Evolutionary conservation across 139 green algal genomes (phyloP).

Genomic region (Choricystis sp.): DNA sequence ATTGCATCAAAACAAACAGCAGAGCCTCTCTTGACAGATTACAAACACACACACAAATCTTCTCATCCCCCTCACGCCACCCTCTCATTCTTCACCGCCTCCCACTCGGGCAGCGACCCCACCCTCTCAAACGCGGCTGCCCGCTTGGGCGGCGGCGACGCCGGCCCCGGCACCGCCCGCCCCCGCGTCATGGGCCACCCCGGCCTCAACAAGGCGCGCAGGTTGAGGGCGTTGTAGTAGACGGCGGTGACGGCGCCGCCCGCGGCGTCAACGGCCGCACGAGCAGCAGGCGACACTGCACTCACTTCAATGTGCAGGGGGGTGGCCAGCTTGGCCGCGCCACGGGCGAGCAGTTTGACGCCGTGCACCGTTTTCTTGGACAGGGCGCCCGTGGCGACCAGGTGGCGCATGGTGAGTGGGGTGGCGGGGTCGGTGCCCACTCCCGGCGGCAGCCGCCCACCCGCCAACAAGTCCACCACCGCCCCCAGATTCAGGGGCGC

Average conservation of each 20-base stretch:
- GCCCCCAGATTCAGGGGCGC: conserved; percentile 43
- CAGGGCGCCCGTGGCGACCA: conserved; percentile 48
- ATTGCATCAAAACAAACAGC: no score
- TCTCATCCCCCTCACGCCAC: no score
- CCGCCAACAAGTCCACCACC: conserved; percentile 39
- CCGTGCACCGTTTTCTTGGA: conserved; percentile 49
- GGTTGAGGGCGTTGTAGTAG: conserved; percentile 77
- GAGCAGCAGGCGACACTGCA: conserved; percentile 26
- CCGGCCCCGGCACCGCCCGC: conserved; percentile 49
- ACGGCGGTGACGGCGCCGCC: conserved; percentile 71
- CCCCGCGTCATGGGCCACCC: conserved; percentile 53
- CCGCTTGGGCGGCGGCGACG: conserved; percentile 43
- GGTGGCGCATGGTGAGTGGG: conserved; percentile 79
- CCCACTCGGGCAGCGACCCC: no score
- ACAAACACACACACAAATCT: no score
- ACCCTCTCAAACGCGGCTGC: conserved; percentile 38
- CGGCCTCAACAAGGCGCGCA: conserved; percentile 61
- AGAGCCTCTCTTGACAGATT: no score
- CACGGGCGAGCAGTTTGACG: conserved; percentile 68
- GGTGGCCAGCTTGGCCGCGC: conserved; percentile 13
- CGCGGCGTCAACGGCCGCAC: conserved; percentile 34
- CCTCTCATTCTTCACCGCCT: no score
- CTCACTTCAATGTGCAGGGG: conserved; percentile 49
- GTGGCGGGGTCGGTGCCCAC: conserved; percentile 29
- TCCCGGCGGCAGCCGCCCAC: conserved; percentile 52